Conservation (phyloP, 2,329 filamentous ascomycete species). For the Ascochyta lentis region DNA sequence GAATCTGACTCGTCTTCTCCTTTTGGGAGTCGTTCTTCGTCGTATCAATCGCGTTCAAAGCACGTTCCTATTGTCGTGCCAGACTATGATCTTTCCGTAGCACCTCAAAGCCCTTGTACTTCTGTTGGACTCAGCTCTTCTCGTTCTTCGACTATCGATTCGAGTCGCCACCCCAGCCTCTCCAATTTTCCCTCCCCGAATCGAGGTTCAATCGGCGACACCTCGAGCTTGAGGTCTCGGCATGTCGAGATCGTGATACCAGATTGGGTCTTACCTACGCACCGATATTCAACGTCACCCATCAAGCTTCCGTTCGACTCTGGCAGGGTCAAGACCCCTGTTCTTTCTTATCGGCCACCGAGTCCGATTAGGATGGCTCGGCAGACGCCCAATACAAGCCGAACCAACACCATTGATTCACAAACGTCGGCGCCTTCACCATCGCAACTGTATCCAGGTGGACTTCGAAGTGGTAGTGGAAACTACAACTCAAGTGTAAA, state of each 20-base stretch:
- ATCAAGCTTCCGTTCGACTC: conserved; percentile 36
- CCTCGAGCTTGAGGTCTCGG: conserved; percentile 46
- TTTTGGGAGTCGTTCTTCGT: conserved; percentile 28
- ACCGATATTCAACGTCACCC: conserved; percentile 46
- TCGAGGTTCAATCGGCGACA: conserved; percentile 40
- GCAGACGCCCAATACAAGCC: conserved; percentile 52
- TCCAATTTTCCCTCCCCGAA: conserved; percentile 35
- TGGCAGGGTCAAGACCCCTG: conserved; percentile 22
- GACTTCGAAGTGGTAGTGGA: conserved; percentile 43
- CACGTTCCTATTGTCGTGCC: conserved; percentile 55
- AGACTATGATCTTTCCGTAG: conserved; percentile 49
- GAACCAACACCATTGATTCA: conserved; percentile 57
- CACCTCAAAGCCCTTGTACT: conserved; percentile 46
- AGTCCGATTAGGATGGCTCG: conserved; percentile 52
- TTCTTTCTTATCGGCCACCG: conserved; percentile 28
- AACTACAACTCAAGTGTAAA: conserved; percentile 52
- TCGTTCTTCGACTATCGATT: conserved; percentile 40
- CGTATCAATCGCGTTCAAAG: conserved; percentile 44
- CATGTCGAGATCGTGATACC: conserved; percentile 60
- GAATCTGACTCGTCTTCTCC: conserved; percentile 29
- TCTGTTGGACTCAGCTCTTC: conserved; percentile 44
- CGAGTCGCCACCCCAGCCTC: conserved; percentile 39
- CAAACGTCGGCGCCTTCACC: conserved; percentile 54
- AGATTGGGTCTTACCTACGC: conserved; percentile 52
- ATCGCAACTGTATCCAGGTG: conserved; percentile 48